phyloP scores from a whole-genome alignment of 441 rosid species.

The Pelargonium exstipulatum region DNA sequence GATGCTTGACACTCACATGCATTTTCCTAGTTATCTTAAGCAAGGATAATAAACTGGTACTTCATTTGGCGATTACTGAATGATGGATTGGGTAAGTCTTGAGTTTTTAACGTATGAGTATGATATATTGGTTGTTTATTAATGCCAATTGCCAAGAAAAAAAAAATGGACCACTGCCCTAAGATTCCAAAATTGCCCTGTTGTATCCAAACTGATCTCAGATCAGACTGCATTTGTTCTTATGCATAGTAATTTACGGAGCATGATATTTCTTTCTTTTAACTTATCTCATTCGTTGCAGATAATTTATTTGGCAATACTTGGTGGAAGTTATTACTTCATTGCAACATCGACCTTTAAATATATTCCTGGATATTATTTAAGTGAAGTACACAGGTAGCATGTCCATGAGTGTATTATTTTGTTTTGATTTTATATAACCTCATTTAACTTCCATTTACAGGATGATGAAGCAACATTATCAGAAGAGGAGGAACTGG shows the following conservation, averaged over 20 bases:
- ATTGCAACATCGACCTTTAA: conserved; percentile 49
- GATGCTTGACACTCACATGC: too few relatives aligned
- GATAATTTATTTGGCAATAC: conserved; percentile 65
- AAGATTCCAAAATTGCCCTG: not conserved
- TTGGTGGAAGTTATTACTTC: conserved; percentile 60
- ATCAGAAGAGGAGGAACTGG: conserved; percentile 82
- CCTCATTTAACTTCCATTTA: conserved; percentile 19
- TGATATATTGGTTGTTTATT: not conserved
- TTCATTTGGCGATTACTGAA: too few relatives aligned
- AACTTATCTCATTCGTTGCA: conserved; percentile 29
- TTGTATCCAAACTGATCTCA: not conserved
- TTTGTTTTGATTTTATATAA: conserved; percentile 12
- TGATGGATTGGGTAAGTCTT: too few relatives aligned
- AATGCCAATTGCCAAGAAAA: not conserved
- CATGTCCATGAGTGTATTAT: not conserved
- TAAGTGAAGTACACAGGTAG: conserved; percentile 74
- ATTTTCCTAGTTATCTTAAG: too few relatives aligned
- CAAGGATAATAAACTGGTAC: too few relatives aligned
- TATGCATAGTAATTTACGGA: not conserved
- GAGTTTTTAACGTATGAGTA: not conserved
- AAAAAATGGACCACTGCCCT: not conserved
- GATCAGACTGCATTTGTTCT: not conserved
- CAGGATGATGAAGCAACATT: conserved; percentile 98
- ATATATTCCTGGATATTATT: conserved; percentile 81
- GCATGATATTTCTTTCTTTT: not conserved